Percentiles rank a stretch among this genome's conserved stretches.
phyloP scores from a whole-genome alignment of 768 basidiomycete species.

The Xerocomus potaroensis region DNA sequence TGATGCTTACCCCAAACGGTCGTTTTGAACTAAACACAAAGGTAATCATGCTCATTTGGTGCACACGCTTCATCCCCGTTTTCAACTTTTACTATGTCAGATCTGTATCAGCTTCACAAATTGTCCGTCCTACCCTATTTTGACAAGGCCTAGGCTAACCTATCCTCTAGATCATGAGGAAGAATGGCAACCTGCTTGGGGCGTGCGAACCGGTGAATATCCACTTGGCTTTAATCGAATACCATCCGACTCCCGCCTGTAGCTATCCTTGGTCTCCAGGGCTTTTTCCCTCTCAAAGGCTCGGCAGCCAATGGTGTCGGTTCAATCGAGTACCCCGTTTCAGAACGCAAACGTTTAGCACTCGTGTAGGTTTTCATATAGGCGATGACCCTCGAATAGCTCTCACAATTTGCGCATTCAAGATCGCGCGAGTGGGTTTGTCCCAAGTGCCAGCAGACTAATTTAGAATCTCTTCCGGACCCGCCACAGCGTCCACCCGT shows the following conservation, averaged over 20 bases:
- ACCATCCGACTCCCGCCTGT: constrained; percentile 8
- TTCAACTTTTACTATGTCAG: constrained; percentile 34
- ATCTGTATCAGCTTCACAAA: constrained; percentile 93
- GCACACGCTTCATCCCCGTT: constrained; percentile 13
- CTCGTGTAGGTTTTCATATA: constrained; percentile 49
- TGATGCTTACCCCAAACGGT: constrained; percentile 96
- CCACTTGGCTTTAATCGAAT: constrained; percentile 10
- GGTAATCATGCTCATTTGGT: constrained; percentile 42
- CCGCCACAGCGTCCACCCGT: constrained; percentile 30
- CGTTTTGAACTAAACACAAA: constrained; percentile 95
- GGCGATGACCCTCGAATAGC: constrained; percentile 1
- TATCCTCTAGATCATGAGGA: constrained; percentile 78
- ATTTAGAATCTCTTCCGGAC: constrained; percentile 70
- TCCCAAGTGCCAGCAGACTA: constrained; percentile 64
- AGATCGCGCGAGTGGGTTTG: constrained; percentile 84
- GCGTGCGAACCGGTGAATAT: constrained; percentile 80
- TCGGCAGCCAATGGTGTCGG: constrained; percentile 83
- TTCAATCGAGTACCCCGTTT: constrained; percentile 73
- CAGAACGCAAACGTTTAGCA: constrained; percentile 77
- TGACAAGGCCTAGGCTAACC: constrained; percentile 27
- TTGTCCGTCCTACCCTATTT: constrained; percentile 48
- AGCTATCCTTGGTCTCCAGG: constrained; percentile 87
- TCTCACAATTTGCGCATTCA: constrained; percentile 11
- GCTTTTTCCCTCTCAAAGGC: constrained; percentile 87
- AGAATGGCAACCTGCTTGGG: constrained; percentile 98